phyloP scores from a whole-genome alignment of 148 eudicot species.

The Amaranthus hypochondriacus region DNA sequence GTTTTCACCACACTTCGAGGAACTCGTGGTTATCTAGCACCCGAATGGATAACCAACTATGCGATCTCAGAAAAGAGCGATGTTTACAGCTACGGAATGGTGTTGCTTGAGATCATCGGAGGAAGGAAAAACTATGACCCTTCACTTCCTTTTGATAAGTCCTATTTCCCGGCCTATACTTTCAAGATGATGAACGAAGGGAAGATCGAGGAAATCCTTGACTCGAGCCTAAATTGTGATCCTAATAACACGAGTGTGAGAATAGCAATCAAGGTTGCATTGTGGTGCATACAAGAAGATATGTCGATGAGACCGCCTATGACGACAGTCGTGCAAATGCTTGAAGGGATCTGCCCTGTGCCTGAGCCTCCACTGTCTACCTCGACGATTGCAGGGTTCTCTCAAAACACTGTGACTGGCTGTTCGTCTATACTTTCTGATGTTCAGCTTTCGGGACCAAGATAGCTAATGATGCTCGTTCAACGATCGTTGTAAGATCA shows the following conservation, averaged over 20 bases:
- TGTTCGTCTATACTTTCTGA: background rate
- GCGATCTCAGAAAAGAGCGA: conserved; percentile 98
- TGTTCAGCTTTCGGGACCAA: conserved; percentile 4
- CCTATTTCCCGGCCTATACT: conserved; percentile 75
- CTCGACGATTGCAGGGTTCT: conserved; percentile 46
- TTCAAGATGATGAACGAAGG: conserved; percentile 91
- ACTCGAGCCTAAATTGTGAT: conserved; percentile 42
- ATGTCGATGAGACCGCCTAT: conserved; percentile 75
- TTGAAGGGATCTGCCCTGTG: conserved; percentile 68
- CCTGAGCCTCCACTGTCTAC: conserved; percentile 72
- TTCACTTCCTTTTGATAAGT: conserved; percentile 53
- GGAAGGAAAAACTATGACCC: conserved; percentile 86
- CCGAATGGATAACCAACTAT: conserved; percentile 91
- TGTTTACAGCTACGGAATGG: conserved; percentile 95
- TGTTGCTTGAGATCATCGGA: conserved; percentile 82
- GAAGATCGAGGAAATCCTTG: conserved; percentile 55
- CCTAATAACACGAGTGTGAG: conserved; percentile 58
- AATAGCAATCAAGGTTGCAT: conserved; percentile 67
- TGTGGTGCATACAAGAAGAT: conserved; percentile 98
- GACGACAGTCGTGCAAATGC: conserved; percentile 92
- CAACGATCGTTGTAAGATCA: background rate
- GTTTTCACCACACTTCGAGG: conserved; percentile 89
- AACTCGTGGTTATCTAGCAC: conserved; percentile 89
- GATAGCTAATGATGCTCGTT: background rate
- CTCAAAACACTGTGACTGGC: background rate